Evolutionary conservation across 306 rosid species (phyloP), one percentile per base, ranked within the genome.

Genomic region (Quercus berberidifolia): DNA sequence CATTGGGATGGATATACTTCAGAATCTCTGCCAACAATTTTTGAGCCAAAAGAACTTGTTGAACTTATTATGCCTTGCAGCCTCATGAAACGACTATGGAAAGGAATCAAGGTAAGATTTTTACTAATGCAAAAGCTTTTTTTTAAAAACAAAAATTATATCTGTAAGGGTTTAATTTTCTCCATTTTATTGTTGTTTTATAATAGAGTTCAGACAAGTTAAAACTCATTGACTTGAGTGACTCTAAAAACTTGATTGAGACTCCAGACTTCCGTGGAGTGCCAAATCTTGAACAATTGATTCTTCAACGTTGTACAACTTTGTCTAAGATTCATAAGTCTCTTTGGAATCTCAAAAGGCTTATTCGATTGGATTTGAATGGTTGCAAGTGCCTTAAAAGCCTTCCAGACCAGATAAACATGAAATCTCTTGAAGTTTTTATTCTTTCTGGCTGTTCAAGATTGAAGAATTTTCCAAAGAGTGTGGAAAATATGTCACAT

Each of bases 31-130:
- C 80, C 71, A 35, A 59, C 58, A 20, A 17, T 38, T 26, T 74
- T 80, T 55, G n/a, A 68, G 26, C 76, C 79, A 41, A 75, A 49
- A 67, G 69, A 74, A 49, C 79, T 80, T 58, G 46, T 80, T 46
- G 43, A 41, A 25, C 2, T 80, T 13, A 75, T 28, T 4, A 1
- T 80, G 79, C 31, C 17, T 18, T 9, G 7, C 15, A 58, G 80
- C 6, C 72, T n/a, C 68, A 28, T 75, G 11, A 69, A 49, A 21
- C 55, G 8, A 3, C 5, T 67, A 35, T 26, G 19, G 17, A 12
- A 17, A 26, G 20, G 20, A 23, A 12, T 11, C 0, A 19, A 9
- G n/a, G 38, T 26, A 23, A 30, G 15, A 23, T 65, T 15, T 5
- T 26, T 10, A n/a, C 7, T 35, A 38, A 28, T 14, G 6, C 4